phyloP scores from a whole-genome alignment of 2,329 filamentous ascomycete species.

The Colletotrichum viniferum region DNA sequence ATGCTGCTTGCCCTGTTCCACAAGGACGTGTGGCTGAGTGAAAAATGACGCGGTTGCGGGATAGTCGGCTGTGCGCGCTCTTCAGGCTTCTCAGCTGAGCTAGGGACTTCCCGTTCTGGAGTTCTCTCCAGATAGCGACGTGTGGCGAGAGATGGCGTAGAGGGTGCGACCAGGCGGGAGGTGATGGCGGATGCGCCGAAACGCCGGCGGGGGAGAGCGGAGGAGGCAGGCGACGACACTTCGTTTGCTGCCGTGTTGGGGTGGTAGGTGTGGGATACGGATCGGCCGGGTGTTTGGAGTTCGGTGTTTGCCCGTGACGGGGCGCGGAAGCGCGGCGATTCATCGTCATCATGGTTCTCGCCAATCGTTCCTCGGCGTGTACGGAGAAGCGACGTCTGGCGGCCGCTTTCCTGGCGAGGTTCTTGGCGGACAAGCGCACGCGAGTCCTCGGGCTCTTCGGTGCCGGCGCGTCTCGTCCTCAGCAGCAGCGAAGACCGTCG shows the following conservation, averaged over 20 bases:
- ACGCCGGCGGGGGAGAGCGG: constrained; percentile 58
- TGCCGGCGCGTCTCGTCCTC: constrained; percentile 48
- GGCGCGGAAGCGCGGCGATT: constrained; percentile 55
- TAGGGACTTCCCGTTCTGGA: constrained; percentile 43
- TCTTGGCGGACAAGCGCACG: constrained; percentile 39
- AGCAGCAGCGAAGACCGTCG: constrained; percentile 54
- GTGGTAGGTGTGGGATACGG: constrained; percentile 42
- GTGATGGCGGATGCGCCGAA: constrained; percentile 52
- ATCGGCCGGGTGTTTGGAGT: constrained; percentile 38
- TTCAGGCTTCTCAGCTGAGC: constrained; percentile 40
- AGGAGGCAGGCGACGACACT: constrained; percentile 39
- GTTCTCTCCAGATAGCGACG: constrained; percentile 56
- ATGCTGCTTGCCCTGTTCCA: constrained; percentile 52
- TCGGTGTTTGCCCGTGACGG: constrained; percentile 66
- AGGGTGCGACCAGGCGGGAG: constrained; percentile 48
- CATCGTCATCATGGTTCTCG: constrained; percentile 44
- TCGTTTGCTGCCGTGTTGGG: constrained; percentile 10
- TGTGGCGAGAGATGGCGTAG: constrained; percentile 39
- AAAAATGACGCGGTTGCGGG: constrained; percentile 40
- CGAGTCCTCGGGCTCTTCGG: constrained; percentile 51
- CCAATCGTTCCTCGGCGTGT: constrained; percentile 50
- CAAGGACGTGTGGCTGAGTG: constrained; percentile 45
- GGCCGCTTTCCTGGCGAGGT: constrained; percentile 28
- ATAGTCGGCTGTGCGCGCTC: constrained; percentile 38
- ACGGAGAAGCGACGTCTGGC: constrained; percentile 49